phyloP scores from a whole-genome alignment of 1,284 basidiomycete species.

The Tilletia setariae region DNA sequence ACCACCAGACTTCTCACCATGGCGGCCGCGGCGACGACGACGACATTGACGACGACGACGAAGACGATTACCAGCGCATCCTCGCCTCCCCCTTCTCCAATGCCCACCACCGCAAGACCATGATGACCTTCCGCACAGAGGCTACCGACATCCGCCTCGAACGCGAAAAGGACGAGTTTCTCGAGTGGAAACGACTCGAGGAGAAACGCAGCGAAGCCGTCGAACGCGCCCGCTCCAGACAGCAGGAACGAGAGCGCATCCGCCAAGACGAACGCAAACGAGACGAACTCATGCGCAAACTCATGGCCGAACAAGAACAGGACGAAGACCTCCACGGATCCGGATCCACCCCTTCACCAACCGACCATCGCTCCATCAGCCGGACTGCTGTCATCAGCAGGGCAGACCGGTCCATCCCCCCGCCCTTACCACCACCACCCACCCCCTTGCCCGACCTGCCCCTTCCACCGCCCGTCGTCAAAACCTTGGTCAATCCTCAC shows the following conservation, averaged over 20 bases:
- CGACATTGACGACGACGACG: not conserved
- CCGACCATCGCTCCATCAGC: not conserved
- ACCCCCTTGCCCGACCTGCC: conserved; percentile 3
- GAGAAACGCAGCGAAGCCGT: conserved; percentile 5
- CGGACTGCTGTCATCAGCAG: not conserved
- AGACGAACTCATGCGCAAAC: conserved; percentile 13
- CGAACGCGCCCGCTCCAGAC: conserved; percentile 8
- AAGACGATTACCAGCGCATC: conserved; percentile 7
- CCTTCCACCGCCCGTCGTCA: not conserved
- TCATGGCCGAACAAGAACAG: conserved; percentile 4
- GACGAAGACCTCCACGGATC: not conserved
- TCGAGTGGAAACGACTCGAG: conserved; percentile 11
- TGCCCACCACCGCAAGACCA: not conserved
- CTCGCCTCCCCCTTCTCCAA: not conserved
- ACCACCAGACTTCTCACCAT: too few relatives aligned
- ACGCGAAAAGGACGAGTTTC: conserved; percentile 15
- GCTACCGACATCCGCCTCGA: conserved; percentile 9
- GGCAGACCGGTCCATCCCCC: not conserved
- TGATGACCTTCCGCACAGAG: conserved; percentile 12
- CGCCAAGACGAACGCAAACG: conserved; percentile 5
- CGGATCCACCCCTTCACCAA: not conserved
- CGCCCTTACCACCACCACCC: not conserved
- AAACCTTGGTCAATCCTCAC: not conserved
- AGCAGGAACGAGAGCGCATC: conserved; percentile 4
- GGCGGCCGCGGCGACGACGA: not conserved